These are phyloP conservation scores for Phylloporus sp. DNA, from an alignment of 768 basidiomycete genomes.

Conservation along the genomic window DNA sequence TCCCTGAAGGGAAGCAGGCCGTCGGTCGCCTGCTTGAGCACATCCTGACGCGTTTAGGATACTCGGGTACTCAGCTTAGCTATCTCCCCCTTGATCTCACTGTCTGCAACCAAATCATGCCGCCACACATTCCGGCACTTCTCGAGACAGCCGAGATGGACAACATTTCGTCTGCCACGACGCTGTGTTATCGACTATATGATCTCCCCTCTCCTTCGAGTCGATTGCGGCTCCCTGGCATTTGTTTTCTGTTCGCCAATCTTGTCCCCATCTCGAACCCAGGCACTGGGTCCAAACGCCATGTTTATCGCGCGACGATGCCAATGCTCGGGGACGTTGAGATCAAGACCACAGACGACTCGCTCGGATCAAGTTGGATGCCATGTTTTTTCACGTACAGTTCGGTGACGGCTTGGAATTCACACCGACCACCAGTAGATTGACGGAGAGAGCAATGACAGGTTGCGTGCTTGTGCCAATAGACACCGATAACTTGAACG, in stretches of 20 bases:
- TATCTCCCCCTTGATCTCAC: background rate
- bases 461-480: too few species aligned
- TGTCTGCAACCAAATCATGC: background rate
- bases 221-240: conserved; percentile 2
- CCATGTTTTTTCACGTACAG: too few species aligned
- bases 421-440: too few species aligned
- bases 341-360: conserved; percentile 2
- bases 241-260: background rate
- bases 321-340: background rate
- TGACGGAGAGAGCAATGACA: too few species aligned
- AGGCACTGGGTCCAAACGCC: background rate
- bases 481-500: too few species aligned
- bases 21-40: background rate
- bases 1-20: background rate
- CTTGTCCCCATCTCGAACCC: background rate
- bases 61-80: conserved; percentile 1
- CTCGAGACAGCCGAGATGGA: background rate
- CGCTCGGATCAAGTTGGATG: too few species aligned
- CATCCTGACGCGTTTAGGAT: background rate
- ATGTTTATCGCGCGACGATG: background rate
- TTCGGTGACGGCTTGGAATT: too few species aligned
- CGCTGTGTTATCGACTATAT: background rate
- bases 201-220: background rate
- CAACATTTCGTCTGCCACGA: background rate
- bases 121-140: background rate